Evolutionary conservation across 176 grass and related monocot genomes (phyloP).

Genomic region (Avena insularis): DNA sequence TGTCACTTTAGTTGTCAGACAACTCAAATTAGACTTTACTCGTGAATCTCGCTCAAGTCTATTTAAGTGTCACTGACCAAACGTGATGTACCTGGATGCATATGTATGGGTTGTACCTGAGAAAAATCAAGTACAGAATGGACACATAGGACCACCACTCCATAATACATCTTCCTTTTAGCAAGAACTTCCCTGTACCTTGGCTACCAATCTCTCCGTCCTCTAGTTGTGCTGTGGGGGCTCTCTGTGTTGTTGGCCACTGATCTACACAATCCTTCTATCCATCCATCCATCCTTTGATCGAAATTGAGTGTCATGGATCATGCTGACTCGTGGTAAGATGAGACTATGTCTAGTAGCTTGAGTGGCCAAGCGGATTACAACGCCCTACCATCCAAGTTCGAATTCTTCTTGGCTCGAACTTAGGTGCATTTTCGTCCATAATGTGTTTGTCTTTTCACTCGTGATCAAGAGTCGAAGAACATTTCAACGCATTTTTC

Average conservation of each 20-base stretch:
- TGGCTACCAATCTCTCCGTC: background rate
- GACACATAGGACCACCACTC: background rate
- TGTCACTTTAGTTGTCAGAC: background rate
- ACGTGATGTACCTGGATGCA: background rate
- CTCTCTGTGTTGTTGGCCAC: background rate
- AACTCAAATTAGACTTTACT: background rate
- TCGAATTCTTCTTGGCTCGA: background rate
- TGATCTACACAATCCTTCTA: constrained; percentile 6
- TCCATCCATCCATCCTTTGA: constrained; percentile 2
- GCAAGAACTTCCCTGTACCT: background rate
- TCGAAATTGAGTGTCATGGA: background rate
- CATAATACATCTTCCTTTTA: background rate
- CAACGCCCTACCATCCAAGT: background rate
- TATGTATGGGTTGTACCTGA: background rate
- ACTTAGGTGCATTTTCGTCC: background rate
- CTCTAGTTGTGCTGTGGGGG: background rate
- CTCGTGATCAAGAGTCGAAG: background rate
- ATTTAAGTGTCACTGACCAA: background rate
- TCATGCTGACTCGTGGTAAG: background rate
- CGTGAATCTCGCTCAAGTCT: background rate
- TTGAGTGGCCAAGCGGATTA: background rate
- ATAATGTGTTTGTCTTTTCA: background rate
- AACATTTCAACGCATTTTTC: background rate
- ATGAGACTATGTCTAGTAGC: background rate
- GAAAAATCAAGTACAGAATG: background rate